Base-by-base conservation (phyloP, 1,139 yeast species). In the Yamadazyma conglobata region DNA sequence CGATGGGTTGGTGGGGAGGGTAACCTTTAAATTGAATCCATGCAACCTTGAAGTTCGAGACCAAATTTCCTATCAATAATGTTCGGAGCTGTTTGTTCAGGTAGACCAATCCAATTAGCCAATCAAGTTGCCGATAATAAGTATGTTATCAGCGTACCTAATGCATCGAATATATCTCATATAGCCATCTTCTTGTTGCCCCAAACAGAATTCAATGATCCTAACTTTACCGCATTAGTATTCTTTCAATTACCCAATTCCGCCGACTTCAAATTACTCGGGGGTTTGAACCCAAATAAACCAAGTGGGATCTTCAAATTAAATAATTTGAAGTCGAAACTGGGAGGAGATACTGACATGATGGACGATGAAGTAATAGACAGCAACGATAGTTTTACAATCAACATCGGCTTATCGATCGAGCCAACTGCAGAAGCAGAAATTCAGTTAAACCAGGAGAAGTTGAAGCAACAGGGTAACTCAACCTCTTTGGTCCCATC, bases 281-380 rank as follows among this genome's bases (percentile, higher is more conserved):
- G 98, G 11, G 52, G 85, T 61, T 59, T 93, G 25, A 77, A 84
- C 25, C 69, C 76, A 2, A 60, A 60, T 24, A 91, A 91, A 52
- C 97, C 95, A 14, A 84, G 95, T 34, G 96, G 97, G 0, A 91
- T 91, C 6, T 91, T 85, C 64, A 83, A 80, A 50, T 70, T 91
- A 38, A 83, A 77, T 53, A 79, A 64, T 51, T 36, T 40, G 28
- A 40, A 39, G 23, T 35, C 50, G 6, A 35, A 42, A 18, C 28
- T 49, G n/a, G 33, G 47, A 24, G 46, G 46, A 11, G 47, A 50
- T 22, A 54, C 48, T 23, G 65, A 56, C 28, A 41, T 48, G 38
- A 53, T 54, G 51, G 52, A 47, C 19, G 63, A 56, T 15, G 64
- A 58, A 10, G 50, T 57, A 31, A 54, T 59, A 16, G 74, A 64